Evolutionary conservation across 2,329 filamentous ascomycete genomes (phyloP).

Genomic region (Akanthomyces lecanii): DNA sequence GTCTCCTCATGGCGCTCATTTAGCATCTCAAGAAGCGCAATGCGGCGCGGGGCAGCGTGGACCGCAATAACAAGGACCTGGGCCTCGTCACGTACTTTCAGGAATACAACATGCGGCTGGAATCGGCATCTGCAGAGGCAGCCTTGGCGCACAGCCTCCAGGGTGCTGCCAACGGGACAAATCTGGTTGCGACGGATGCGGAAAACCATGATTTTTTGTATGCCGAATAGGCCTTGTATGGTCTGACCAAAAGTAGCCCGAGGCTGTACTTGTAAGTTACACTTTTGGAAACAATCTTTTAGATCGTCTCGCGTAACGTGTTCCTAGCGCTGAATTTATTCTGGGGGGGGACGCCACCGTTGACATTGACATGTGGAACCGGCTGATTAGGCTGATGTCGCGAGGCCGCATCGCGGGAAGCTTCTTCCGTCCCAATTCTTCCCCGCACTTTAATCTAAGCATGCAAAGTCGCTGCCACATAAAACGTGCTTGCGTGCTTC

Average conservation of each 20-base stretch:
- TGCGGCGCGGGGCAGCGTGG: too few relatives aligned
- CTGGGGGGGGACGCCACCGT: background rate
- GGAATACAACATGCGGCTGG: too few relatives aligned
- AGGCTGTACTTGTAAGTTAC: background rate
- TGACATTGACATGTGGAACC: slow-evolving; percentile 5
- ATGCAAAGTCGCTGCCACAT: background rate
- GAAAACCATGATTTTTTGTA: background rate
- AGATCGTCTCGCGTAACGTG: background rate
- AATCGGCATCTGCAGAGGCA: too few relatives aligned
- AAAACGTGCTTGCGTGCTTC: too few relatives aligned
- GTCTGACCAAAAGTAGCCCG: background rate
- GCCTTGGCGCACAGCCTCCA: too few relatives aligned
- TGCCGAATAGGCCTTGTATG: background rate
- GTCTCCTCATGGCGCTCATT: too few relatives aligned
- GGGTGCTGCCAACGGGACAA: too few relatives aligned
- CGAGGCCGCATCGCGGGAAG: background rate
- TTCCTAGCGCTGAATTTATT: background rate
- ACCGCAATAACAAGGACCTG: too few relatives aligned
- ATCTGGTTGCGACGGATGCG: background rate
- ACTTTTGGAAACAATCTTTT: background rate
- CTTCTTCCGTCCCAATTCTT: slow-evolving; percentile 5
- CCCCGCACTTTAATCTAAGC: slow-evolving; percentile 6
- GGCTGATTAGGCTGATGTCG: background rate
- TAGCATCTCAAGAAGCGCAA: too few relatives aligned
- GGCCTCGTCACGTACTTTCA: too few relatives aligned